Conservation (phyloP, 2,329 filamentous ascomycete species). For the Purpureocillium takamizusanense region DNA sequence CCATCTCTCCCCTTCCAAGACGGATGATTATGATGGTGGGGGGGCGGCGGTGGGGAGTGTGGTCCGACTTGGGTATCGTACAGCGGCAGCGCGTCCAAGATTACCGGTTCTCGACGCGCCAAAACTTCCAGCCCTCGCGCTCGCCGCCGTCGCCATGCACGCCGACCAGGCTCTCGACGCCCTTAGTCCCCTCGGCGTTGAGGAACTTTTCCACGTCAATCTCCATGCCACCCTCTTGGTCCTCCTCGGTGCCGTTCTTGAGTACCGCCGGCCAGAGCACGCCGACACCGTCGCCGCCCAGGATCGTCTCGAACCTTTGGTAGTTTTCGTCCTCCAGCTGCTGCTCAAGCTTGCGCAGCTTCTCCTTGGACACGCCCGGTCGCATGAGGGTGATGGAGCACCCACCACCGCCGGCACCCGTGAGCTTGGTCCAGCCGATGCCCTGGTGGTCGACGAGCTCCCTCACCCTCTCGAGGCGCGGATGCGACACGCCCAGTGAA, state of each 20-base stretch:
- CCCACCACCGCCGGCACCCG: constrained; percentile 88
- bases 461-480: constrained; percentile 80
- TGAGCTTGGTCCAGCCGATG: constrained; percentile 95
- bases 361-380: constrained; percentile 48
- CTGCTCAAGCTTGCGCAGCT: constrained; percentile 53
- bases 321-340: constrained; percentile 66
- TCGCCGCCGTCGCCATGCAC: constrained; percentile 61
- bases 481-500: constrained; percentile 90
- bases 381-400: constrained; percentile 89
- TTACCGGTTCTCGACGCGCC: constrained; percentile 51
- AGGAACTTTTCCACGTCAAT: constrained; percentile 83
- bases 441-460: constrained; percentile 83
- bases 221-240: constrained; percentile 75
- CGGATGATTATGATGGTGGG: no score
- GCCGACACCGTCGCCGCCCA: constrained; percentile 89
- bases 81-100: no score
- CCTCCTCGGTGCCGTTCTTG: constrained; percentile 72
- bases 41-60: no score
- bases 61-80: no score
- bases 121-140: constrained; percentile 79
- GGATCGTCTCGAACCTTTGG: constrained; percentile 75
- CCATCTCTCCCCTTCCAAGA: neutral
- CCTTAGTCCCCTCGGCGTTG: constrained; percentile 72
- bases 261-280: constrained; percentile 89
- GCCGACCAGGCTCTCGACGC: constrained; percentile 80